phyloP scores from a whole-genome alignment of 495 filamentous ascomycete species.

The Letharia columbiana region DNA sequence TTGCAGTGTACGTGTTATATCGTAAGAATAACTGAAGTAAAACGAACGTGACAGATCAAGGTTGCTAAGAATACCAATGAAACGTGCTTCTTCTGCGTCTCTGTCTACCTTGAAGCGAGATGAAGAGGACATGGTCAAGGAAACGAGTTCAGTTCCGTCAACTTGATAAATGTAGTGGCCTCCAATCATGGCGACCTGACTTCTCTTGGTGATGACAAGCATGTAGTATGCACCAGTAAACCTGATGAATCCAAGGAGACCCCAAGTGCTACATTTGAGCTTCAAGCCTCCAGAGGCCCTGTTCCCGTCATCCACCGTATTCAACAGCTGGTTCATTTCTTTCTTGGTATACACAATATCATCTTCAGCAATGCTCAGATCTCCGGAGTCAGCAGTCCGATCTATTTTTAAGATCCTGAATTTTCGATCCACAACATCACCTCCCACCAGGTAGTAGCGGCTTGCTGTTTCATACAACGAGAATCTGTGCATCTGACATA shows the following conservation, averaged over 20 bases:
- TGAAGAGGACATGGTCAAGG: conserved; percentile 56
- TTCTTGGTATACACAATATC: conserved; percentile 87
- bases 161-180: conserved; percentile 94
- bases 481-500: conserved; percentile 89
- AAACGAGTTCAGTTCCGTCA: conserved; percentile 88
- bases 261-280: conserved; percentile 85
- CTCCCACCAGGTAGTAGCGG: conserved; percentile 88
- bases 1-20: conserved; percentile 87
- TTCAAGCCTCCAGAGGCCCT: conserved; percentile 84
- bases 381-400: conserved; percentile 70
- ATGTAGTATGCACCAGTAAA: conserved; percentile 98
- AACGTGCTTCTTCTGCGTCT: conserved; percentile 83
- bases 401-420: conserved; percentile 94
- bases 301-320: conserved; percentile 94
- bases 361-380: conserved; percentile 81
- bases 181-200: conserved; percentile 89
- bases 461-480: conserved; percentile 89
- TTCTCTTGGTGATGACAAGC: conserved; percentile 90
- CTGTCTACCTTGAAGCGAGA: conserved; percentile 63
- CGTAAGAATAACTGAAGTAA: conserved; percentile 98
- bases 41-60: conserved; percentile 84
- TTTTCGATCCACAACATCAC: conserved; percentile 75
- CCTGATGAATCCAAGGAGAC: conserved; percentile 84
- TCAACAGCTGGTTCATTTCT: conserved; percentile 86
- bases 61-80: conserved; percentile 79